phyloP scores from a whole-genome alignment of 1,139 yeast species.

The Taphrina betulina region DNA sequence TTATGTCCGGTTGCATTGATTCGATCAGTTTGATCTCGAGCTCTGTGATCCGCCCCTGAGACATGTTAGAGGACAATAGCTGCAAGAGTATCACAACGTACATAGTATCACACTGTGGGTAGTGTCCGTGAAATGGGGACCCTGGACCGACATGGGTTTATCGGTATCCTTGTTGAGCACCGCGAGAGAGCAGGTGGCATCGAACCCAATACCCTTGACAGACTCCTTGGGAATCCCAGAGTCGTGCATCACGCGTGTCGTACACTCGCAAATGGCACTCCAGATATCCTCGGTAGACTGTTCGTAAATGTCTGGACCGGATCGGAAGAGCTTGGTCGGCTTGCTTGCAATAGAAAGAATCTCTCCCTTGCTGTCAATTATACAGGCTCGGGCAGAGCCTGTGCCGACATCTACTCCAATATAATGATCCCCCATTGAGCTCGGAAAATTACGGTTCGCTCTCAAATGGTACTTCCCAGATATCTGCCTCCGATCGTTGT shows the following conservation, averaged over 20 bases:
- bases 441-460: too few species aligned
- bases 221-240: conserved; percentile 65
- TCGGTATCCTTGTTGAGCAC: conserved; percentile 67
- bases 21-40: conserved; percentile 74
- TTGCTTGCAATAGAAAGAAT: conserved; percentile 75
- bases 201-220: conserved; percentile 88
- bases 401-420: conserved; percentile 75
- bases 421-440: conserved; percentile 24
- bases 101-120: conserved; percentile 84
- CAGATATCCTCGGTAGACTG: conserved; percentile 93
- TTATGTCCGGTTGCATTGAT: conserved; percentile 80
- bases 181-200: conserved; percentile 94
- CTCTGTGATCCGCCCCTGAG: conserved; percentile 78
- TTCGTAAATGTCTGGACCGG: conserved; percentile 40
- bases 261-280: conserved; percentile 66
- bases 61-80: not conserved
- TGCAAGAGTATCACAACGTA: not conserved
- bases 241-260: conserved; percentile 67
- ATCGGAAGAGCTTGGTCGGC: conserved; percentile 66
- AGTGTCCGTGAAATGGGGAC: conserved; percentile 75
- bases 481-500: too few species aligned
- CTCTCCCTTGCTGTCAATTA: conserved; percentile 78
- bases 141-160: conserved; percentile 72
- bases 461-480: too few species aligned
- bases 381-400: conserved; percentile 93